A percentile compares a stretch with the other conserved stretches of the same genome.
These are phyloP conservation scores for Corymbia calophylla DNA, from an alignment of 441 rosid genomes.

Conservation along the genomic window DNA sequence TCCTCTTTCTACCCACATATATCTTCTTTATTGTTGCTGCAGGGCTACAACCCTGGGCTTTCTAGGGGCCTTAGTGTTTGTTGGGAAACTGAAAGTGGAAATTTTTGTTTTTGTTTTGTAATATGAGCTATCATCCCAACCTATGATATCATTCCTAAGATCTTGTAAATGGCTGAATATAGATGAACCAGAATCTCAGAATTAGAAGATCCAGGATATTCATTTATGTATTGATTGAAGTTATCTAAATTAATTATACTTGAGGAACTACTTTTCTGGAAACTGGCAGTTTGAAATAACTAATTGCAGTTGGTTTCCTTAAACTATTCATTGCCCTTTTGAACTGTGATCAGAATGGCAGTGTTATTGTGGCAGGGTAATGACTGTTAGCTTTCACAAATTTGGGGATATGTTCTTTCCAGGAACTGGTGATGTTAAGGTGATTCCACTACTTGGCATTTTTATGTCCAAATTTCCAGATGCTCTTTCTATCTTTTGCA, in stretches of 20 bases:
- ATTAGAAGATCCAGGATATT: background rate
- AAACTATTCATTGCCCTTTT: background rate
- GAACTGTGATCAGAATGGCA: slow-evolving; percentile 1
- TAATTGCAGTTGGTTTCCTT: background rate
- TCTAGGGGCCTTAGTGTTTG: background rate
- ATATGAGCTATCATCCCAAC: background rate
- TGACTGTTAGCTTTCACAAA: slow-evolving; percentile 99
- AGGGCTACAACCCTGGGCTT: background rate
- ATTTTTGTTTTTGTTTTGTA: background rate
- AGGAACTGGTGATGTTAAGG: slow-evolving; percentile 99
- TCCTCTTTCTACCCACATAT: background rate
- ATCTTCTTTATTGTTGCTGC: background rate
- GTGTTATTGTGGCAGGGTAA: slow-evolving; percentile 58
- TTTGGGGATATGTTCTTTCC: slow-evolving; percentile 96
- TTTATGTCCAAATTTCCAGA: background rate
- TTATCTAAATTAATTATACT: background rate
- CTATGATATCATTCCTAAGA: background rate
- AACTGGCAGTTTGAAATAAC: background rate
- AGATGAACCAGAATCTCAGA: background rate
- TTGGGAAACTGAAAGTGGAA: background rate
- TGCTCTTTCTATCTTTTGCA: background rate
- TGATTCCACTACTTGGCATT: slow-evolving; percentile 14
- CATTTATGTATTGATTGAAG: background rate
- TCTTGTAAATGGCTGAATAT: background rate
- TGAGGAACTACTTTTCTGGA: background rate